phyloP scores from a whole-genome alignment of 495 filamentous ascomycete genomes.

The Cercophora sp. region DNA sequence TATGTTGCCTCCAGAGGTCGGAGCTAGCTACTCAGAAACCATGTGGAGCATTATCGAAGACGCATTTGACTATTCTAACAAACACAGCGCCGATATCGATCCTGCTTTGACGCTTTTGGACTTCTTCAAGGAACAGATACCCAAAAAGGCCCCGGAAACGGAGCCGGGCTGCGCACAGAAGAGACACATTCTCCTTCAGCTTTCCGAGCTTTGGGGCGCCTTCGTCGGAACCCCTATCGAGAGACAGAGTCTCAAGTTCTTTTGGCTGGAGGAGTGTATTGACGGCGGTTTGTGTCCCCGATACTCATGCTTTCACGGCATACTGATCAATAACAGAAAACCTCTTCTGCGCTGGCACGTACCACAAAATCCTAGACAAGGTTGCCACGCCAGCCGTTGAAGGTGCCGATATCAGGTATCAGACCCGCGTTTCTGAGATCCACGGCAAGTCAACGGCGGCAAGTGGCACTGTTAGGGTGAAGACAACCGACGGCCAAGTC shows the following conservation, averaged over 20 bases:
- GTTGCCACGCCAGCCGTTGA: slow-evolving; percentile 62
- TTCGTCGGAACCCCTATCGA: slow-evolving; percentile 78
- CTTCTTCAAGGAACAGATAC: slow-evolving; percentile 65
- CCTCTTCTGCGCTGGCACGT: slow-evolving; percentile 82
- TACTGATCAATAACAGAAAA: slow-evolving; percentile 58
- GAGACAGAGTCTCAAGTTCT: slow-evolving; percentile 83
- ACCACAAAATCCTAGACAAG: slow-evolving; percentile 65
- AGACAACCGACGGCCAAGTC: slow-evolving; percentile 48
- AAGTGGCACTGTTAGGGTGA: slow-evolving; percentile 45
- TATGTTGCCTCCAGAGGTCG: slow-evolving; percentile 47
- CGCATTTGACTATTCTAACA: slow-evolving; percentile 76
- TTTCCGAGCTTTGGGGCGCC: slow-evolving; percentile 76
- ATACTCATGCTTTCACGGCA: neutral
- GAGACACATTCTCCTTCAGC: slow-evolving; percentile 55
- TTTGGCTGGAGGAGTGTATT: slow-evolving; percentile 92
- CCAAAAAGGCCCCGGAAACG: slow-evolving; percentile 48
- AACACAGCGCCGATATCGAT: slow-evolving; percentile 60
- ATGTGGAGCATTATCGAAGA: slow-evolving; percentile 77
- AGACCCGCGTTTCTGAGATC: slow-evolving; percentile 37
- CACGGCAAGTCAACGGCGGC: slow-evolving; percentile 43
- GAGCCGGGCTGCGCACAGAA: slow-evolving; percentile 38
- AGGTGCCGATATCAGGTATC: slow-evolving; percentile 59
- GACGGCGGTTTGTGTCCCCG: slow-evolving; percentile 64
- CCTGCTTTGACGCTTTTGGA: slow-evolving; percentile 66
- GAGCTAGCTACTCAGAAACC: slow-evolving; percentile 52